These are phyloP conservation scores for Fusarium brachygibbosum DNA, from an alignment of 2,329 filamentous ascomycete species.

Conservation along the genomic window DNA sequence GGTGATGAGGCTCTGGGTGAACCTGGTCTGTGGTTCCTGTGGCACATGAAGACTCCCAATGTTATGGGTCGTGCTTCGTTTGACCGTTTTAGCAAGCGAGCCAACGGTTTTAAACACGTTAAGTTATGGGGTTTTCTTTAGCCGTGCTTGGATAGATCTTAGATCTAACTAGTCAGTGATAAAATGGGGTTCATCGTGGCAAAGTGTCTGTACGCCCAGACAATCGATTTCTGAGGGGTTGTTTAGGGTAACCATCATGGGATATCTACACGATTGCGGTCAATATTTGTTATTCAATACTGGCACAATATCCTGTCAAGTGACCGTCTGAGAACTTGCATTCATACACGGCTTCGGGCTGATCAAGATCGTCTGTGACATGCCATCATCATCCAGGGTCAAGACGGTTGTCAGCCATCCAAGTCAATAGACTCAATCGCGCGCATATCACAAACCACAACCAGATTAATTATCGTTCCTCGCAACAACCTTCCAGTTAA, in stretches of 20 bases:
- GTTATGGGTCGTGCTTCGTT: slow-evolving; percentile 25
- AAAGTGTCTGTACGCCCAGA: not conserved
- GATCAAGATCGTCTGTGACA: not conserved
- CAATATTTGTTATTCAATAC: no score
- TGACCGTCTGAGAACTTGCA: not conserved
- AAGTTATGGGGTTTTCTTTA: not conserved
- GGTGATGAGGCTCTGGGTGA: slow-evolving; percentile 8
- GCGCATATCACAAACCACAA: not conserved
- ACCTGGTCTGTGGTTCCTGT: slow-evolving; percentile 13
- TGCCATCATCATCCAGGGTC: not conserved
- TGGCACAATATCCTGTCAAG: not conserved
- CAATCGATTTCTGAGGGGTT: not conserved
- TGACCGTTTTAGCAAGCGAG: slow-evolving; percentile 18
- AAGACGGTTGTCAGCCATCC: not conserved
- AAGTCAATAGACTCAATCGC: no score
- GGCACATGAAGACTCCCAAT: slow-evolving; percentile 4
- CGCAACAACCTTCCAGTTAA: not conserved
- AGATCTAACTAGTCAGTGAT: not conserved
- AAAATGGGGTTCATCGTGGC: not conserved
- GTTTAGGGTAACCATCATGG: slow-evolving; percentile 11
- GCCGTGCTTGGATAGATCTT: not conserved
- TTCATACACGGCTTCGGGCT: no score
- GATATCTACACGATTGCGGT: no score
- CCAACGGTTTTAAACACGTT: not conserved
- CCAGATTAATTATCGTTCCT: not conserved